A percentile compares a stretch with the other conserved stretches of the same genome.
Evolutionary conservation across 495 filamentous ascomycete genomes (phyloP).

Genomic region (Oidiodendron maius): DNA sequence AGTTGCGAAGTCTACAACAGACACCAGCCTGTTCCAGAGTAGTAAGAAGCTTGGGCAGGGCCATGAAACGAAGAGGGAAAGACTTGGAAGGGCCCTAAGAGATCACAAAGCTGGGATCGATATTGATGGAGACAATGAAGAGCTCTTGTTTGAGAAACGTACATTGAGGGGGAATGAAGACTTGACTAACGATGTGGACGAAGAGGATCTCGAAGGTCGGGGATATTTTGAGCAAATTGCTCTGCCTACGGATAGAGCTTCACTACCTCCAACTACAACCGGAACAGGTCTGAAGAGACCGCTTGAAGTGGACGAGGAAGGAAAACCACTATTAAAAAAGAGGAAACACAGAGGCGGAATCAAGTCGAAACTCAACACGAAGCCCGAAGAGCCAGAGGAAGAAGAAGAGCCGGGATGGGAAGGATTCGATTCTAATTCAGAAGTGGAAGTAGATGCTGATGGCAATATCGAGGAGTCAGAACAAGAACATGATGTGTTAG

Average conservation of each 20-base stretch:
- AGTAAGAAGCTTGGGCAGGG: constrained; percentile 66
- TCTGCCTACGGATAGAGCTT: not conserved
- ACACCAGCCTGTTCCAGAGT: constrained; percentile 74
- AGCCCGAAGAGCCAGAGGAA: constrained; percentile 32
- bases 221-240: not conserved
- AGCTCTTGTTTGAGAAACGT: constrained; percentile 37
- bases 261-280: constrained; percentile 21
- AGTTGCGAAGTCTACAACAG: constrained; percentile 68
- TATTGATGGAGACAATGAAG: constrained; percentile 30
- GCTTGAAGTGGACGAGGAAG: constrained; percentile 69
- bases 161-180: constrained; percentile 14
- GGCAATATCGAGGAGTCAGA: constrained; percentile 4
- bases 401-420: constrained; percentile 51
- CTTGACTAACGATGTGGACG: constrained; percentile 12
- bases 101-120: constrained; percentile 31
- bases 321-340: constrained; percentile 76
- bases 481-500: constrained; percentile 13
- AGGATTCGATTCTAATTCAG: constrained; percentile 47
- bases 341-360: constrained; percentile 47
- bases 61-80: constrained; percentile 60
- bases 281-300: constrained; percentile 86
- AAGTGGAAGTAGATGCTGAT: constrained; percentile 14
- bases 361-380: constrained; percentile 35
- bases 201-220: constrained; percentile 21
- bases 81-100: constrained; percentile 49